Conservation (phyloP, 2,329 filamentous ascomycete genomes). For the Canariomyces notabilis region DNA sequence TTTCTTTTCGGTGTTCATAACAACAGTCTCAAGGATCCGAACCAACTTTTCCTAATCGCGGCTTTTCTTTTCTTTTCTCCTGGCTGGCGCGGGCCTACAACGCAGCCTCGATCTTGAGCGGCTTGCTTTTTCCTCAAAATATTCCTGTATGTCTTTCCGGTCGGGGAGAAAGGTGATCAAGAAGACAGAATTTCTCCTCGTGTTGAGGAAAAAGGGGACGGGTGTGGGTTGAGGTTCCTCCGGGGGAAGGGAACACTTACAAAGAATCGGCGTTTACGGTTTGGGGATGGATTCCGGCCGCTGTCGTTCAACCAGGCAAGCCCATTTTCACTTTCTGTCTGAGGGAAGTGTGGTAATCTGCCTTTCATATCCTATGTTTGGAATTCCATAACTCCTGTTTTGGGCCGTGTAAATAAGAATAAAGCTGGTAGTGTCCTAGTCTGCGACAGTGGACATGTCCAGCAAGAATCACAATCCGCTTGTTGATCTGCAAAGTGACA, state of each 20-base stretch:
- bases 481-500: too few species aligned
- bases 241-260: neutral
- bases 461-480: too few species aligned
- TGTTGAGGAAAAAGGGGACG: neutral
- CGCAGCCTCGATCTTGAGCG: constrained; percentile 4
- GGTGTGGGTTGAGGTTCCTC: neutral
- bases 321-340: neutral
- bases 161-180: neutral
- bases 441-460: too few species aligned
- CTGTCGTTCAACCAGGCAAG: neutral
- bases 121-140: constrained; percentile 2
- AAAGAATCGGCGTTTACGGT: neutral
- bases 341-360: neutral
- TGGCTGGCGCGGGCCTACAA: constrained; percentile 14
- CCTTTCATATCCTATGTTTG: neutral
- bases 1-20: neutral
- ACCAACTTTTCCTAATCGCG: constrained; percentile 9
- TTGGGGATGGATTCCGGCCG: neutral
- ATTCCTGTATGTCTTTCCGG: constrained; percentile 8
- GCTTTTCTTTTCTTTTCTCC: constrained; percentile 4
- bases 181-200: neutral
- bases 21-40: neutral
- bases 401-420: too few species aligned
- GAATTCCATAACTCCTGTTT: neutral
- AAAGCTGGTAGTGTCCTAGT: too few species aligned